Evolutionary conservation across 768 basidiomycete genomes (phyloP), one percentile per base, ranked within the genome.

Genomic region (Mycena filopes): DNA sequence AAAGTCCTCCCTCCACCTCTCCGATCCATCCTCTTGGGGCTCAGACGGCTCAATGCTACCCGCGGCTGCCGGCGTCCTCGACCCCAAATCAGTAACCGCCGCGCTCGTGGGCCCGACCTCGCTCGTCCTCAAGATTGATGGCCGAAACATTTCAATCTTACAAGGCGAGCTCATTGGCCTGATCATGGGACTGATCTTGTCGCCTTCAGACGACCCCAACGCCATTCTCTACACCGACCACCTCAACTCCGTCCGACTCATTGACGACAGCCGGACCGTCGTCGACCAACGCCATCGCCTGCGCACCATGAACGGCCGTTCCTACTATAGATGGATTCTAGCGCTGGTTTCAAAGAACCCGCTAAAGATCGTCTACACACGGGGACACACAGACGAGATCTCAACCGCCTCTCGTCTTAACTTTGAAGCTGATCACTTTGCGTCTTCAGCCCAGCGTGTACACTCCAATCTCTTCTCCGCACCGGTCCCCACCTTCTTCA

Each of bases 1-100:
- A 31, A 18, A 16, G 23, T 21, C 5, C 45, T 23, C 23, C 8
- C 51, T 20, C 6, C 36, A 9, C 20, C 21, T 26, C n/a, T 26
- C 9, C 47, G 29, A 5, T 18, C n/a, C 25, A 23, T 21, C 51
- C 26, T 16, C 29, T 0, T 76, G 72, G 72, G 73, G 65, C 8
- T 61, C 73, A 0, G 74, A 77, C 47, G 73, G 74, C 2, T 77
- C 76, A 1, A 74, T 75, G 73, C 11, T 60, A 55, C 40, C 74
- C 62, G 61, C 74, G 0, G 23, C 66, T 5, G 73, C 72, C 4
- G 50, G 70, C 4, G 38, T 67, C 2, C 15, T 71, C 4, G 70
- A 74, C 20, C 13, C 41, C 21, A 75, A 75, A 45, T 65, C 66
- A 0, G 65, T 75, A 18, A 73, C 68, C 3, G n/a, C 51, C 2